These are phyloP conservation scores for Polychytrium aggregatum DNA, from an alignment of 192 early-diverging fungal species.

Conservation along the genomic window DNA sequence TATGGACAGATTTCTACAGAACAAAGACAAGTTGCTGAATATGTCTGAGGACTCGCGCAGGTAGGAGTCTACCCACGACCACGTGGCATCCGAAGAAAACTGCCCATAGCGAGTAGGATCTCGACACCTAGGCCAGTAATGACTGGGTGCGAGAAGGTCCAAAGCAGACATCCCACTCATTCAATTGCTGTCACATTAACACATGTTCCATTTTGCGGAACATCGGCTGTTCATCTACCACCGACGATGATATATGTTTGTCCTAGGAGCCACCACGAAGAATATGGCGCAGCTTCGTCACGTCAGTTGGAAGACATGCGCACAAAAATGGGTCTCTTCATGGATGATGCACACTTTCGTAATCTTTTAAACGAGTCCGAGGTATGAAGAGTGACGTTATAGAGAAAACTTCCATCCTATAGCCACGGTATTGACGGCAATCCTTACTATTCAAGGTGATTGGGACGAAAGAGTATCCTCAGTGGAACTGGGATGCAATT, in stretches of 20 bases:
- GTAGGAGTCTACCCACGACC: not conserved
- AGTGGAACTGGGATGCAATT: constrained; percentile 72
- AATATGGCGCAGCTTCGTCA: not conserved
- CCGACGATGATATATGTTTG: constrained; percentile 19
- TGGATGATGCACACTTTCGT: constrained; percentile 64
- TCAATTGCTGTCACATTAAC: not conserved
- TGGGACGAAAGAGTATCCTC: constrained; percentile 56
- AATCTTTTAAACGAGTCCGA: constrained; percentile 57
- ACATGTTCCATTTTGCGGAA: not conserved
- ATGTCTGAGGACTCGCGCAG: constrained; percentile 15
- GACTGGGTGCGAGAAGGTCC: constrained; percentile 8
- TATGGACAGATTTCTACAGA: constrained; percentile 50
- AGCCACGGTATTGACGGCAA: constrained; percentile 3
- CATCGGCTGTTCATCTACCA: constrained; percentile 1
- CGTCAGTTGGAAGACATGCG: constrained; percentile 17
- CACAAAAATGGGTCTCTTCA: constrained; percentile 24
- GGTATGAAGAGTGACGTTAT: constrained; percentile 17
- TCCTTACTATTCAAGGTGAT: constrained; percentile 34
- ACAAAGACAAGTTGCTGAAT: constrained; percentile 26
- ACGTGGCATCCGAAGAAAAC: no score
- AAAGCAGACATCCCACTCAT: not conserved
- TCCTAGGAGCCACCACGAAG: constrained; percentile 5
- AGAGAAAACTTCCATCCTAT: not conserved
- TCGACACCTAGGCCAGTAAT: not conserved
- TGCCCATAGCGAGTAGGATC: not conserved